Evolutionary conservation across 257 asterid genomes (phyloP).

Genomic region (Petunia secreta): DNA sequence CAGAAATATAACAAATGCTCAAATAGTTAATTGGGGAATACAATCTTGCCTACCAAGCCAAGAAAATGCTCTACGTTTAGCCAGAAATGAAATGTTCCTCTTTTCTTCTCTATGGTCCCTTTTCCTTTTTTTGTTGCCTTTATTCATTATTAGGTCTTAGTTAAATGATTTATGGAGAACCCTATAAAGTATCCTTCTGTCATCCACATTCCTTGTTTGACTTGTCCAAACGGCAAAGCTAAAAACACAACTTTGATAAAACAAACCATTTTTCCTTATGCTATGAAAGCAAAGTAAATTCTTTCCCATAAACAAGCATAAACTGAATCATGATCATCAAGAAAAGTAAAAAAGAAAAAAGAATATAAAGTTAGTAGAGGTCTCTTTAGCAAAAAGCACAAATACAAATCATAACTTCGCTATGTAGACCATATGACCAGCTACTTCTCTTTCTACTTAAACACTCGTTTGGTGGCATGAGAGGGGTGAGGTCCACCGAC

Average conservation of each 20-base stretch:
- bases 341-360: slow-evolving; percentile 8
- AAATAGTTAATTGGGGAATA: not conserved
- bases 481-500: slow-evolving; percentile 14
- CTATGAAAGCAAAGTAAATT: not conserved
- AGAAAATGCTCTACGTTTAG: not conserved
- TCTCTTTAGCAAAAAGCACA: not conserved
- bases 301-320: not conserved
- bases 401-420: not conserved
- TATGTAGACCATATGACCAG: not conserved
- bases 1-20: not conserved
- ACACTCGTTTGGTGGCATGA: not conserved
- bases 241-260: not conserved
- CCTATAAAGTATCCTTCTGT: slow-evolving; percentile 6
- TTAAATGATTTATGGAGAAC: slow-evolving; percentile 18
- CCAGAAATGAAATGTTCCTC: not conserved
- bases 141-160: not conserved
- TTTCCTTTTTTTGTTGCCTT: not conserved
- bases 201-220: slow-evolving; percentile 25
- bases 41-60: not conserved
- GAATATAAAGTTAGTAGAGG: not conserved
- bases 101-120: not conserved
- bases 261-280: not conserved
- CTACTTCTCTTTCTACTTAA: not conserved
- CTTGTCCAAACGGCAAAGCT: slow-evolving; percentile 23
- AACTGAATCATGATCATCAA: not conserved